A percentile compares a stretch with the other conserved stretches of the same genome.
Conservation (phyloP, 2,329 filamentous ascomycete genomes). For the Bertia moriformis region DNA sequence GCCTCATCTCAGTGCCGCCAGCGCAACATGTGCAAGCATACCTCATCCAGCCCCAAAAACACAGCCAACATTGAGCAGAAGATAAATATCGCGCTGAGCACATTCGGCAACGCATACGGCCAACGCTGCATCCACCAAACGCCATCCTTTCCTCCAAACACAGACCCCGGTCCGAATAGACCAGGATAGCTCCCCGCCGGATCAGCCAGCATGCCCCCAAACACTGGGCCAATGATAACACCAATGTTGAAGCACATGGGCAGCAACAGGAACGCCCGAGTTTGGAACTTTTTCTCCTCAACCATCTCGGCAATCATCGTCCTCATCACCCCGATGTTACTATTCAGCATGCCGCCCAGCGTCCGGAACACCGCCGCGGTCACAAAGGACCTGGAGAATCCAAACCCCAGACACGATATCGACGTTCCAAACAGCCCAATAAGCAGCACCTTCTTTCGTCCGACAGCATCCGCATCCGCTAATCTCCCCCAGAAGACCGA, state of each 20-base stretch:
- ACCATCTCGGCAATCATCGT: constrained; percentile 44
- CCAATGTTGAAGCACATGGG: constrained; percentile 62
- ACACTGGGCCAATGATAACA: constrained; percentile 39
- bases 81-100: constrained; percentile 33
- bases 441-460: constrained; percentile 65
- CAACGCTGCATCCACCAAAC: constrained; percentile 18
- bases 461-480: constrained; percentile 45
- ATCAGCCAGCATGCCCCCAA: constrained; percentile 30
- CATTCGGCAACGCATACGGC: constrained; percentile 38
- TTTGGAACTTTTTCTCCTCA: constrained; percentile 27
- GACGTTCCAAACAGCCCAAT: constrained; percentile 59
- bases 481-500: constrained; percentile 71
- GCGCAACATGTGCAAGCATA: constrained; percentile 6
- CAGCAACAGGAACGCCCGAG: constrained; percentile 25
- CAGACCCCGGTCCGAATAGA: constrained; percentile 27
- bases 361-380: constrained; percentile 48
- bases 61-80: constrained; percentile 24
- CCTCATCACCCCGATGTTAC: constrained; percentile 61
- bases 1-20: neutral
- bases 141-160: constrained; percentile 16
- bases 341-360: constrained; percentile 55
- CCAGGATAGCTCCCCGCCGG: constrained; percentile 24
- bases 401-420: constrained; percentile 55
- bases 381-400: constrained; percentile 50
- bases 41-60: constrained; percentile 36